phyloP scores from a whole-genome alignment of 768 basidiomycete genomes.

The Dioszegia crocea region DNA sequence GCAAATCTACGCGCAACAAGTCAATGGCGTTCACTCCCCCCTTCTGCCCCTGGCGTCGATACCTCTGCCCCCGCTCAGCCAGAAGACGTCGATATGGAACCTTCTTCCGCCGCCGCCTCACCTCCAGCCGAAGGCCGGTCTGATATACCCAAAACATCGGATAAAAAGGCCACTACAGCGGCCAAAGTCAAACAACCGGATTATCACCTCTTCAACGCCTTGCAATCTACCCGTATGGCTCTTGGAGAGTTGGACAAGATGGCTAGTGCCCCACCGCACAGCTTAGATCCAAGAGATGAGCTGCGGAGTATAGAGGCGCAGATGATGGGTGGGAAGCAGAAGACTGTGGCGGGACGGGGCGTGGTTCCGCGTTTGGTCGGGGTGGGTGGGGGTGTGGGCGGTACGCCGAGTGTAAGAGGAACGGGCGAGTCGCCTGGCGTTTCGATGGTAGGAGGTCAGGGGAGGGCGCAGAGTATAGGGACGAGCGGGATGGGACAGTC shows the following conservation, averaged over 20 bases:
- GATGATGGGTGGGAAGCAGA: constrained; percentile 5
- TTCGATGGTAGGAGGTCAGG: background rate
- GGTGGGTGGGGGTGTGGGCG: background rate
- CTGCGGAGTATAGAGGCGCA: constrained; percentile 18
- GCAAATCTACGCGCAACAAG: constrained; percentile 33
- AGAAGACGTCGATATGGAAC: constrained; percentile 7
- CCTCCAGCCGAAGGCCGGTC: background rate
- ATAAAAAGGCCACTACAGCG: background rate
- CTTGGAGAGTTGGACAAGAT: constrained; percentile 14
- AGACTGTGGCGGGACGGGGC: background rate
- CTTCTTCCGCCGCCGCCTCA: background rate
- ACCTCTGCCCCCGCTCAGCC: constrained; percentile 6
- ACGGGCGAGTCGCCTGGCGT: background rate
- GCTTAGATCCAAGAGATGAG: constrained; percentile 16
- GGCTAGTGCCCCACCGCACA: constrained; percentile 6
- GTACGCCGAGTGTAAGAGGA: background rate
- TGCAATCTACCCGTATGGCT: constrained; percentile 20
- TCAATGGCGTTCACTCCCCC: constrained; percentile 32
- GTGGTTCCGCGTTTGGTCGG: background rate
- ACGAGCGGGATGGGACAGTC: constrained; percentile 4
- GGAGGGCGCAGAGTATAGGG: constrained; percentile 2
- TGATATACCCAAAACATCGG: background rate
- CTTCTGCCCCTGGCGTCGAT: constrained; percentile 23
- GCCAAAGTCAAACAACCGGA: constrained; percentile 14
- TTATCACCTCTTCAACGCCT: constrained; percentile 31